A percentile compares a stretch with the other conserved stretches of the same genome.
These are phyloP conservation scores for Tricholoma bakamatsutake DNA, from an alignment of 768 basidiomycete species.

Conservation along the genomic window DNA sequence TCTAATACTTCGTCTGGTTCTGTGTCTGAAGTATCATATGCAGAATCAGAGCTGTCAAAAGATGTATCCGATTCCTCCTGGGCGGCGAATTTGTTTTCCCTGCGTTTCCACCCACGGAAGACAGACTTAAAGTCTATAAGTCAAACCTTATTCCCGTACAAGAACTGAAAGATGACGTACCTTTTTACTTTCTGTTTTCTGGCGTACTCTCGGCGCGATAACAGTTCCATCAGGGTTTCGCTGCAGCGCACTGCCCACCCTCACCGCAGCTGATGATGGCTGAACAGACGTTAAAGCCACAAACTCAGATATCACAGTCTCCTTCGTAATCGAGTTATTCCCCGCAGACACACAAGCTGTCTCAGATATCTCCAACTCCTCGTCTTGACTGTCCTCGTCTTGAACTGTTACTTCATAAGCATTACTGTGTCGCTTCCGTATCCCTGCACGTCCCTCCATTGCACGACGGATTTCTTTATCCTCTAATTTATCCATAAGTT, in stretches of 20 bases:
- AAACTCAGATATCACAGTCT: not conserved
- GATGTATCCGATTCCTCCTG: slow-evolving; percentile 50
- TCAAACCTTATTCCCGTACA: slow-evolving; percentile 15
- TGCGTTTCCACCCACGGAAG: slow-evolving; percentile 48
- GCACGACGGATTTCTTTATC: slow-evolving; percentile 51
- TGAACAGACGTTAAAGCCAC: slow-evolving; percentile 7
- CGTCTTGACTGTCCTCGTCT: slow-evolving; percentile 23
- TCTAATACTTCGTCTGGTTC: slow-evolving; percentile 17
- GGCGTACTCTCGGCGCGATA: slow-evolving; percentile 43
- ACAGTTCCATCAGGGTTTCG: slow-evolving; percentile 59
- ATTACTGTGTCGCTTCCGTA: slow-evolving; percentile 42
- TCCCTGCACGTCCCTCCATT: slow-evolving; percentile 41
- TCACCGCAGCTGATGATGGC: slow-evolving; percentile 14
- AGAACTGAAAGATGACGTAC: slow-evolving; percentile 26
- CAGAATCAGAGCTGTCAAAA: slow-evolving; percentile 77
- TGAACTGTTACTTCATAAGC: slow-evolving; percentile 33
- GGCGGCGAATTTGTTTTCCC: slow-evolving; percentile 16
- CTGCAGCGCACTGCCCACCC: slow-evolving; percentile 61
- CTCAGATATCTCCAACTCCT: slow-evolving; percentile 8
- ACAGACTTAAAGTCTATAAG: slow-evolving; percentile 9
- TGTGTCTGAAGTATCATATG: slow-evolving; percentile 39
- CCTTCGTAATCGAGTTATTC: slow-evolving; percentile 1
- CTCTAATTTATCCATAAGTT: slow-evolving; percentile 52
- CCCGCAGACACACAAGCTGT: not conserved
- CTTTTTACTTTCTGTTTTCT: slow-evolving; percentile 37